Evolutionary conservation across 148 eudicot species (phyloP).

Genomic region (Drosera capensis): DNA sequence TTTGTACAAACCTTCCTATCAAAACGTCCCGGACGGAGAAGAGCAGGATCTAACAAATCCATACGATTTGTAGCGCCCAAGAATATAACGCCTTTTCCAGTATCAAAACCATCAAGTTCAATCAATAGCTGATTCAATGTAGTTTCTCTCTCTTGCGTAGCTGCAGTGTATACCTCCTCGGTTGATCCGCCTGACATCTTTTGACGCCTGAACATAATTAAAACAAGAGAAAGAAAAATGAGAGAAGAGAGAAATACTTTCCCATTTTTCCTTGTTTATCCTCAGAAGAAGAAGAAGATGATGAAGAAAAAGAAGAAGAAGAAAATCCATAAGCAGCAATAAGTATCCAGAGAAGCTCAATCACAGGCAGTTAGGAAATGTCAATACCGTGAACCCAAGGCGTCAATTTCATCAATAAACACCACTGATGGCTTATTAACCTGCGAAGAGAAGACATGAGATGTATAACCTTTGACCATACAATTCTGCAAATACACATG

Average conservation of each 20-base stretch:
- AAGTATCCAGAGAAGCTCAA: neutral
- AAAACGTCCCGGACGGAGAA: conserved; percentile 97
- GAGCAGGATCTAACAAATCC: conserved; percentile 95
- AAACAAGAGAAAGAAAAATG: too few species aligned
- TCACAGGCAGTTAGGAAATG: conserved; percentile 5
- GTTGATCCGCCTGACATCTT: conserved; percentile 42
- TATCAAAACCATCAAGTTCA: conserved; percentile 94
- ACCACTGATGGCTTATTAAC: conserved; percentile 90
- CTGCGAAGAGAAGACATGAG: conserved; percentile 23
- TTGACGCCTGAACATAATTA: conserved; percentile 46
- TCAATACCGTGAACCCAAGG: conserved; percentile 64
- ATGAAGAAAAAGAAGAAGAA: neutral
- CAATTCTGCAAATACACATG: conserved; percentile 5
- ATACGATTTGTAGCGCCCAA: conserved; percentile 87
- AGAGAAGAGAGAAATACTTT: too few species aligned
- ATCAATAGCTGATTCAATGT: conserved; percentile 85
- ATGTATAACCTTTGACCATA: neutral
- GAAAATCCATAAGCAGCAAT: neutral
- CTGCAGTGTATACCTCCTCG: conserved; percentile 52
- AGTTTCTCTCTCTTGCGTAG: conserved; percentile 93
- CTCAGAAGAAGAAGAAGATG: neutral
- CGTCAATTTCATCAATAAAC: conserved; percentile 93
- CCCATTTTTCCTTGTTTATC: too few species aligned
- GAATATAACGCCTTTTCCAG: conserved; percentile 94
- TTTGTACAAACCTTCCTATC: conserved; percentile 68